Evolutionary conservation across 83 land plant species (phyloP).

Genomic region (Picea abies): DNA sequence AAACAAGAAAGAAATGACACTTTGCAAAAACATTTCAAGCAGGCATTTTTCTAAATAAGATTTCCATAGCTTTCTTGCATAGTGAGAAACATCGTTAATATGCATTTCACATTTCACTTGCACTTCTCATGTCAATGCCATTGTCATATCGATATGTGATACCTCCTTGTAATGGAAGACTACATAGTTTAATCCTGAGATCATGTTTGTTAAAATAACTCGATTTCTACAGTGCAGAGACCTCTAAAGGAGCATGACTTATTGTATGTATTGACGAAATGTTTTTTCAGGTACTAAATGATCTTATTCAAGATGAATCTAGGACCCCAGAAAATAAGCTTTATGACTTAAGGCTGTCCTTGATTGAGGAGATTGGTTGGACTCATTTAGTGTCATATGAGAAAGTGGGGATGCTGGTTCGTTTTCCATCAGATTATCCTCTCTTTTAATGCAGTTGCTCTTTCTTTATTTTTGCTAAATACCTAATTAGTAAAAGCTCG

Average conservation of each 20-base stretch:
- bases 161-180: background rate
- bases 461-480: too few species aligned
- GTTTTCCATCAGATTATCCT: conserved; percentile 64
- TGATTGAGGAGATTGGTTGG: conserved; percentile 79
- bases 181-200: background rate
- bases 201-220: background rate
- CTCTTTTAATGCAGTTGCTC: conserved; percentile 29
- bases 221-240: background rate
- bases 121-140: too few species aligned
- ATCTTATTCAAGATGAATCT: conserved; percentile 57
- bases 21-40: background rate
- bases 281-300: conserved; percentile 47
- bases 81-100: background rate
- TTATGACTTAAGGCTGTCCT: conserved; percentile 57
- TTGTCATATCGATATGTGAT: background rate
- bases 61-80: background rate
- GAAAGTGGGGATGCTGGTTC: conserved; percentile 62
- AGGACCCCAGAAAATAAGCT: conserved; percentile 69
- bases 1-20: background rate
- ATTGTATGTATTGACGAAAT: background rate
- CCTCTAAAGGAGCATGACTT: background rate
- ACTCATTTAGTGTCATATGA: conserved; percentile 53
- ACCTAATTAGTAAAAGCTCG: too few species aligned
- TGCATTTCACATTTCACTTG: too few species aligned
- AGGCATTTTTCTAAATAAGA: background rate